Evolutionary conservation across 2,329 filamentous ascomycete genomes (phyloP).

Genomic region (Penicillium sp.): DNA sequence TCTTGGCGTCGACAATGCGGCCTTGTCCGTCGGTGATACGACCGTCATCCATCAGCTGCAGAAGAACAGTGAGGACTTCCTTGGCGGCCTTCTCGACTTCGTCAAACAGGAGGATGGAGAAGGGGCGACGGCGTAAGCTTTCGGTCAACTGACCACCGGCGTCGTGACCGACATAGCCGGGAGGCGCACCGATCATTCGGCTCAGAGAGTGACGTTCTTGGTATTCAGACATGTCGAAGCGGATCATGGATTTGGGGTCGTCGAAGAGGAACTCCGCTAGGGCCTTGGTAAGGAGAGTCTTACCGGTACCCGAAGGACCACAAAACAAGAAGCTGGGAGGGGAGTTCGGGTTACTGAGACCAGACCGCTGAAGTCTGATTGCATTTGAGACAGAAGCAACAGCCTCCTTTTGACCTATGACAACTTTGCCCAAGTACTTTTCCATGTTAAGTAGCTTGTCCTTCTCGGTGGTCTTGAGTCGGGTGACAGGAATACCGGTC

Average conservation of each 20-base stretch:
- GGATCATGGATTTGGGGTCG: conserved; percentile 94
- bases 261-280: conserved; percentile 98
- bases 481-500: conserved; percentile 97
- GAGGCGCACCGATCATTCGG: conserved; percentile 96
- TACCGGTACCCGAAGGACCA: conserved; percentile 96
- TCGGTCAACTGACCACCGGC: conserved; percentile 95
- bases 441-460: conserved; percentile 99
- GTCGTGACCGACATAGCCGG: conserved; percentile 95
- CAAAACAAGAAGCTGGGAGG: conserved; percentile 98
- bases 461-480: conserved; percentile 92
- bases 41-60: conserved; percentile 99
- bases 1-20: conserved; percentile 88
- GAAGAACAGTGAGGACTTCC: conserved; percentile 90
- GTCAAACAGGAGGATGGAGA: conserved; percentile 96
- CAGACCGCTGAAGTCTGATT: conserved; percentile 91
- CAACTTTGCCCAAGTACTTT: conserved; percentile 74
- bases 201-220: conserved; percentile 94
- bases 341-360: conserved; percentile 91
- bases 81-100: conserved; percentile 99
- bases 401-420: conserved; percentile 92
- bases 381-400: conserved; percentile 92
- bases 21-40: conserved; percentile 98
- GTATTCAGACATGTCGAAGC: conserved; percentile 99
- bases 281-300: conserved; percentile 94
- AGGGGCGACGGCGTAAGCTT: conserved; percentile 86